Conservation (phyloP, 768 basidiomycete species). For the Tricholoma terreum region DNA sequence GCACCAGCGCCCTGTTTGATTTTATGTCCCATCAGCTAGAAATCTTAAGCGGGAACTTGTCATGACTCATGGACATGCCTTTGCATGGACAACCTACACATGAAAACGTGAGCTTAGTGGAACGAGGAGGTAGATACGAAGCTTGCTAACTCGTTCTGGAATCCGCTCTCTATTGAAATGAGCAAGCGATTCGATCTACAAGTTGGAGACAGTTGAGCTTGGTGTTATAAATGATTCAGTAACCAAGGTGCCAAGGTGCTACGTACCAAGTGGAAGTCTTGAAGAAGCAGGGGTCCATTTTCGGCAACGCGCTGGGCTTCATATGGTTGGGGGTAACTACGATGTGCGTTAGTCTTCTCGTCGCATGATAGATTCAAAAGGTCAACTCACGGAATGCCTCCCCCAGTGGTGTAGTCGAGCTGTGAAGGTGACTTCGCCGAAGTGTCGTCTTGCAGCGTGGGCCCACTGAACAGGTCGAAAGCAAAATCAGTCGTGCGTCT, state of each 20-base stretch:
- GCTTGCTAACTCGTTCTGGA: conserved; percentile 4
- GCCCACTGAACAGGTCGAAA: conserved; percentile 6
- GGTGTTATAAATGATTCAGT: background rate
- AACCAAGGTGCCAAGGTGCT: no score
- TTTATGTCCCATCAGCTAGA: background rate
- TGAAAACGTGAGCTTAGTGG: background rate
- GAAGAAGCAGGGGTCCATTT: conserved; percentile 11
- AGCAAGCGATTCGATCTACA: conserved; percentile 14
- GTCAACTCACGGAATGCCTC: conserved; percentile 11
- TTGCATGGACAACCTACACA: conserved; percentile 34
- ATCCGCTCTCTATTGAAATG: conserved; percentile 18
- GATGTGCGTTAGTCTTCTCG: background rate
- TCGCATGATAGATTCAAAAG: background rate
- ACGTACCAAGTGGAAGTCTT: conserved; percentile 13
- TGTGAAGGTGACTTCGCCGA: conserved; percentile 6
- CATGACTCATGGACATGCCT: background rate
- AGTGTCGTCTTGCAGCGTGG: conserved; percentile 4
- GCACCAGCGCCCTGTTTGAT: conserved; percentile 34
- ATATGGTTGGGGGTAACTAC: conserved; percentile 10
- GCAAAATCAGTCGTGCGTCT: background rate
- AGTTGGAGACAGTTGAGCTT: background rate
- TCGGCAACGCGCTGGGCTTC: conserved; percentile 11
- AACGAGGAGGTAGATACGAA: background rate
- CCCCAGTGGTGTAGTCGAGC: conserved; percentile 9
- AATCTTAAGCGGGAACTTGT: background rate